Percentiles rank a stretch among this genome's conserved stretches.
Conservation (phyloP, 2,329 filamentous ascomycete species). For the Aspergillus uvarum region DNA sequence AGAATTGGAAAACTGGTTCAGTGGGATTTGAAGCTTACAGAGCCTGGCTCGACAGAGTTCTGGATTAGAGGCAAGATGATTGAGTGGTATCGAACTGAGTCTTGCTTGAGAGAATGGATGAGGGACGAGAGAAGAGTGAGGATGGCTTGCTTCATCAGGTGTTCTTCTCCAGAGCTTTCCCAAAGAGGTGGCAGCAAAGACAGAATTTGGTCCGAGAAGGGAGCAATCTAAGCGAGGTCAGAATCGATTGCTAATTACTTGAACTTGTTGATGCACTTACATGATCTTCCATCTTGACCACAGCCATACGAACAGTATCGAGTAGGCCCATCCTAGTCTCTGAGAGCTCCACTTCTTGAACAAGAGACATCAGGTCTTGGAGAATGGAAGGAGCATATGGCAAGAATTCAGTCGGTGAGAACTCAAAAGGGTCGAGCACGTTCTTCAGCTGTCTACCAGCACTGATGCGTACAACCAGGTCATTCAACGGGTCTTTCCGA, state of each 20-base stretch:
- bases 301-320: constrained; percentile 78
- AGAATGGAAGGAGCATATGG: constrained; percentile 76
- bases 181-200: constrained; percentile 76
- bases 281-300: constrained; percentile 76
- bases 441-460: constrained; percentile 80
- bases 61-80: constrained; percentile 80
- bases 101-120: constrained; percentile 78
- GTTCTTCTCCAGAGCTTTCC: constrained; percentile 81
- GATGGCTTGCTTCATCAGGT: constrained; percentile 91
- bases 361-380: constrained; percentile 70
- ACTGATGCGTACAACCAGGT: constrained; percentile 87
- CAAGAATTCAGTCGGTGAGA: constrained; percentile 69
- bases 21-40: constrained; percentile 47
- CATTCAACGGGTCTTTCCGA: constrained; percentile 74
- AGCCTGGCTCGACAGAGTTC: constrained; percentile 74
- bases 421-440: constrained; percentile 82
- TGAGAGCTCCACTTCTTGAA: constrained; percentile 74
- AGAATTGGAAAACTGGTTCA: not conserved
- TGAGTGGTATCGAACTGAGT: constrained; percentile 74
- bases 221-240: constrained; percentile 49
- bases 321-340: constrained; percentile 90
- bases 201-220: constrained; percentile 77
- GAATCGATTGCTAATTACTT: not conserved
- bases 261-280: constrained; percentile 39
- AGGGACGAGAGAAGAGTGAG: constrained; percentile 81